These are phyloP conservation scores for Talaromyces stipitatus DNA, from an alignment of 495 filamentous ascomycete species.

Conservation along the genomic window DNA sequence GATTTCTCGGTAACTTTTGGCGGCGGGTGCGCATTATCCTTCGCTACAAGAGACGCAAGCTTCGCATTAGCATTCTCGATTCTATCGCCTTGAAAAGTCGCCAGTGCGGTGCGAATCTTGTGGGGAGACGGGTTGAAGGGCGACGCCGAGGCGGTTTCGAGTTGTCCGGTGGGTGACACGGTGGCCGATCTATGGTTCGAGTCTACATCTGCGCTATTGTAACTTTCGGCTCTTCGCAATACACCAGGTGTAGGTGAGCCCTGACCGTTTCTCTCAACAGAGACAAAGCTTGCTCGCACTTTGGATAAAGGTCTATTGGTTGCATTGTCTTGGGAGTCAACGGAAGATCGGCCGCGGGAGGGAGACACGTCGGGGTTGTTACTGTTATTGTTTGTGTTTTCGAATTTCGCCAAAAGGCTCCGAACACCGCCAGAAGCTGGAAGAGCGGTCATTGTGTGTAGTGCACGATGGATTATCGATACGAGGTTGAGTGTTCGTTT, in stretches of 20 bases:
- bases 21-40: background rate
- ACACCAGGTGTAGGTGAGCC: constrained; percentile 3
- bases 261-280: constrained; percentile 50
- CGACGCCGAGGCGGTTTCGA: constrained; percentile 3
- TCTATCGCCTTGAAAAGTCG: constrained; percentile 5
- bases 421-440: constrained; percentile 48
- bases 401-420: constrained; percentile 84
- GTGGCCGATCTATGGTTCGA: constrained; percentile 5
- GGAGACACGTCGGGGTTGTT: constrained; percentile 47
- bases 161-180: constrained; percentile 1
- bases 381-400: constrained; percentile 54
- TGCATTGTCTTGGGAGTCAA: constrained; percentile 35
- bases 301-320: constrained; percentile 60
- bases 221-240: constrained; percentile 4
- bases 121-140: constrained; percentile 6
- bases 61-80: background rate
- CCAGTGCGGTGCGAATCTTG: constrained; percentile 1
- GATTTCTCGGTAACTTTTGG: background rate
- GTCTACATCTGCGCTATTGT: constrained; percentile 2
- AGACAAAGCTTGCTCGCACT: constrained; percentile 77
- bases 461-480: background rate
- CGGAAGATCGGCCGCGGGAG: constrained; percentile 68
- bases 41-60: background rate
- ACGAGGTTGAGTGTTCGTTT: background rate
- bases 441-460: constrained; percentile 37